A percentile compares a stretch with the other conserved stretches of the same genome.
phyloP scores from a whole-genome alignment of 1,139 yeast genomes.

The Meyerozyma sp. region DNA sequence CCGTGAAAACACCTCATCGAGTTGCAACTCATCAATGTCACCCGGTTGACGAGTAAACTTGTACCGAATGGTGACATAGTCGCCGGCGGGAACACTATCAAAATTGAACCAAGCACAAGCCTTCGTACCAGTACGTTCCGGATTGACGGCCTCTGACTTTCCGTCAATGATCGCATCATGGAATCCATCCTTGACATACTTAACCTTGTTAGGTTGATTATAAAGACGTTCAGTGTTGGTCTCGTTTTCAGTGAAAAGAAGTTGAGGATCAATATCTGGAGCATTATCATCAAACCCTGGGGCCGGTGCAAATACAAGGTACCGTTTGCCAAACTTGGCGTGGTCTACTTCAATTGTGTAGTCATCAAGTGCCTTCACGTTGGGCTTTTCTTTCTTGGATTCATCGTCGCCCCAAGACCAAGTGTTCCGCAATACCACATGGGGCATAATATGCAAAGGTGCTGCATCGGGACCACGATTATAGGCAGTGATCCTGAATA shows the following conservation, averaged over 20 bases:
- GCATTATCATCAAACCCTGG: slow-evolving; percentile 62
- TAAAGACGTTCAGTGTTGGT: slow-evolving; percentile 72
- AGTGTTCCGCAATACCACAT: slow-evolving; percentile 80
- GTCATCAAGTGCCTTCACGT: slow-evolving; percentile 38
- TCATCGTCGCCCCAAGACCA: slow-evolving; percentile 85
- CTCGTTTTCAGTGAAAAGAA: slow-evolving; percentile 86
- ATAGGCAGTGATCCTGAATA: slow-evolving; percentile 84
- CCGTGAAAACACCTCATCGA: slow-evolving; percentile 67
- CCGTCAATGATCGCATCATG: slow-evolving; percentile 75
- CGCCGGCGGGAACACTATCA: slow-evolving; percentile 84
- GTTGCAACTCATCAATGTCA: slow-evolving; percentile 71
- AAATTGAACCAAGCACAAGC: slow-evolving; percentile 67
- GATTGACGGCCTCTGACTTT: slow-evolving; percentile 59
- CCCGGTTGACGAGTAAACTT: slow-evolving; percentile 48
- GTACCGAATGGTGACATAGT: slow-evolving; percentile 83
- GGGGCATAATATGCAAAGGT: slow-evolving; percentile 84
- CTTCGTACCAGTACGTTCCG: slow-evolving; percentile 48
- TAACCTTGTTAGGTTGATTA: slow-evolving; percentile 49
- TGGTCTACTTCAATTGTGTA: slow-evolving; percentile 58
- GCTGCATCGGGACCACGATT: slow-evolving; percentile 82
- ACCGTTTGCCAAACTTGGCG: slow-evolving; percentile 67
- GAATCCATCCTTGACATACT: slow-evolving; percentile 84
- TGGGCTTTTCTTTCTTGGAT: slow-evolving; percentile 47
- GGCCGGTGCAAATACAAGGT: slow-evolving; percentile 79
- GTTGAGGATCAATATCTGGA: slow-evolving; percentile 67